These are phyloP conservation scores for Beta macrorhiza DNA, from an alignment of 179 eudicot genomes.

Conservation along the genomic window DNA sequence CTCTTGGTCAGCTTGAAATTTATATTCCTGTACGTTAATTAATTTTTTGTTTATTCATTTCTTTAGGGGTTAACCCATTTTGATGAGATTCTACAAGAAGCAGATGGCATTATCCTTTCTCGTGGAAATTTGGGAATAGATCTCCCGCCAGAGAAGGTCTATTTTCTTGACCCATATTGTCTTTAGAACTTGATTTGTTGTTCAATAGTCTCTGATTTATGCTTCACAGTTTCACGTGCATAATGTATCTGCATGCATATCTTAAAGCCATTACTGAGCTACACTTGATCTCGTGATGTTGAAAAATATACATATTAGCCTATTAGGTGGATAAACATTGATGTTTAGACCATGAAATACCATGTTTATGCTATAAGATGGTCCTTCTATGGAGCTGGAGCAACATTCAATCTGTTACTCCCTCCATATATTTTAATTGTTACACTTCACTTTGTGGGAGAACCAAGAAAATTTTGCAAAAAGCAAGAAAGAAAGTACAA, in stretches of 20 bases:
- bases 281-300: background rate
- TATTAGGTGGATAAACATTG: background rate
- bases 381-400: no score
- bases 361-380: background rate
- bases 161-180: background rate
- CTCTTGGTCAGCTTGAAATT: background rate
- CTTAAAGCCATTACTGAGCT: background rate
- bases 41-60: background rate
- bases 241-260: background rate
- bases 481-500: no score
- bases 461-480: no score
- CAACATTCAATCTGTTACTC: no score
- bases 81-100: constrained; percentile 93
- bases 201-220: background rate
- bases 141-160: constrained; percentile 97
- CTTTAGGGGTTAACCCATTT: constrained; percentile 81
- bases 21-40: background rate
- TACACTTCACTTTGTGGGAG: no score
- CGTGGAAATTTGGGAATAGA: constrained; percentile 99
- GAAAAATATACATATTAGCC: background rate
- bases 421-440: no score
- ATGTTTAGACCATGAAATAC: background rate
- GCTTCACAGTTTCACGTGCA: background rate
- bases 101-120: constrained; percentile 94
- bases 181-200: background rate